Evolutionary conservation across 2,329 filamentous ascomycete genomes (phyloP).

Genomic region (Exserohilum turcica): DNA sequence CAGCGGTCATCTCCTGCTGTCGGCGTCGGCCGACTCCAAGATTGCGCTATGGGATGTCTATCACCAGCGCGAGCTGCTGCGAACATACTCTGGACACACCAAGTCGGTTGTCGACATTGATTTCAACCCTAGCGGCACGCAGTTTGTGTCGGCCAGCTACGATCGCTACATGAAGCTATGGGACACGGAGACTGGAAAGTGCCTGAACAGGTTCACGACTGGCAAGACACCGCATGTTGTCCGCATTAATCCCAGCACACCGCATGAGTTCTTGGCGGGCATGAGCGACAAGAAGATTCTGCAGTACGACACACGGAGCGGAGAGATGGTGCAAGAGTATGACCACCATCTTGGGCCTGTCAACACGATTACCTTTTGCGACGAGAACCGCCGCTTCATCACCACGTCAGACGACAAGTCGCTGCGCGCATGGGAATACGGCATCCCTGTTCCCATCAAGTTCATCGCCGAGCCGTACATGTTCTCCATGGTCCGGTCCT

Average conservation of each 20-base stretch:
- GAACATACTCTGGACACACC: conserved; percentile 87
- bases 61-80: conserved; percentile 83
- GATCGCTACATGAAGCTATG: conserved; percentile 97
- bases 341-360: conserved; percentile 97
- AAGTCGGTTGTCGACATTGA: conserved; percentile 89
- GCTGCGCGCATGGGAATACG: conserved; percentile 96
- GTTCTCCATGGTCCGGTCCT: conserved; percentile 89
- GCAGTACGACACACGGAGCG: conserved; percentile 87
- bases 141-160: conserved; percentile 89
- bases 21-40: conserved; percentile 85
- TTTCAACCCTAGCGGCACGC: conserved; percentile 80
- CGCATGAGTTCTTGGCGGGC: conserved; percentile 90
- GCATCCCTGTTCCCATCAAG: conserved; percentile 97
- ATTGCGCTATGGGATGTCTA: conserved; percentile 96
- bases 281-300: conserved; percentile 99
- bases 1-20: conserved; percentile 86
- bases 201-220: conserved; percentile 84
- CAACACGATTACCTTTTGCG: conserved; percentile 96
- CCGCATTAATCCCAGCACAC: conserved; percentile 84
- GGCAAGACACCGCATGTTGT: conserved; percentile 96
- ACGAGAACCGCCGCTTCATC: conserved; percentile 93
- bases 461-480: conserved; percentile 98
- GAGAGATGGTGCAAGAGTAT: conserved; percentile 91
- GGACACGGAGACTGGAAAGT: conserved; percentile 95
- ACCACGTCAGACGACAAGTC: conserved; percentile 98